phyloP scores from a whole-genome alignment of 2,329 filamentous ascomycete genomes.

The Emergomyces pasteurianus region DNA sequence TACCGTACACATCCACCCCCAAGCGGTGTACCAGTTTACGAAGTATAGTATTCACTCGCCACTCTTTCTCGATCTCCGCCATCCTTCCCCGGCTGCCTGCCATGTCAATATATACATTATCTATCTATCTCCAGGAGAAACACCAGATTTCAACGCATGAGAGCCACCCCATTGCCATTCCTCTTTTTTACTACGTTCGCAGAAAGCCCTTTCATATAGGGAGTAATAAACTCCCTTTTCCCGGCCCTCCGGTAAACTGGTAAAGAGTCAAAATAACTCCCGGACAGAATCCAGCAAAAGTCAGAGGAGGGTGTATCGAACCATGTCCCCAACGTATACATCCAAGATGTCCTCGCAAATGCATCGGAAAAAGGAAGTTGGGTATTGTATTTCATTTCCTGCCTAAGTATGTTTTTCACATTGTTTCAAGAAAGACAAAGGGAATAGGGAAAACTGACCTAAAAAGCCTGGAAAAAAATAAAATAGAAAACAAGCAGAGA shows the following conservation, averaged over 20 bases:
- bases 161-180: neutral
- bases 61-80: neutral
- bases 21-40: too few relatives aligned
- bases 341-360: neutral
- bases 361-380: neutral
- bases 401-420: neutral
- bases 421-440: conserved; percentile 1
- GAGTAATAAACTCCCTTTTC: too few relatives aligned
- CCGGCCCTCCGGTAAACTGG: too few relatives aligned
- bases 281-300: too few relatives aligned
- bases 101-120: neutral
- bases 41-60: too few relatives aligned
- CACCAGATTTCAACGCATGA: neutral
- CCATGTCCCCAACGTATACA: neutral
- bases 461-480: too few relatives aligned
- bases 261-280: too few relatives aligned
- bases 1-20: too few relatives aligned
- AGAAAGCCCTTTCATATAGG: neutral
- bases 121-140: neutral
- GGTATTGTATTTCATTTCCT: neutral
- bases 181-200: neutral
- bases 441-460: neutral
- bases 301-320: neutral
- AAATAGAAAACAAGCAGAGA: neutral
- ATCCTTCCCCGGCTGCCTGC: neutral